These are phyloP conservation scores for Sporisorium reilianum DNA, from an alignment of 1,284 basidiomycete species.

Conservation along the genomic window DNA sequence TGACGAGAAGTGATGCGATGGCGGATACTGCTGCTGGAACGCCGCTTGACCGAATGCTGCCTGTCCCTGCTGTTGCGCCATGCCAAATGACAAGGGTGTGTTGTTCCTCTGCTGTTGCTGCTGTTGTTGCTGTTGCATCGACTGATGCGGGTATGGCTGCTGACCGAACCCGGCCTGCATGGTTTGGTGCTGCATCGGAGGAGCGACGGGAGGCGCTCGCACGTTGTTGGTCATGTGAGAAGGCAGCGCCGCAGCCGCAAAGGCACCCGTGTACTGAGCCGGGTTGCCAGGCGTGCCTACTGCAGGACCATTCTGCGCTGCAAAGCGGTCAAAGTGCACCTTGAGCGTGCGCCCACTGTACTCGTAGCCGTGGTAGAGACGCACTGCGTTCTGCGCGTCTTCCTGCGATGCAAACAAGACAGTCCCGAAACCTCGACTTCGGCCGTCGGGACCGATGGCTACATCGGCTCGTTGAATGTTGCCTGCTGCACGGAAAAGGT, in stretches of 20 bases:
- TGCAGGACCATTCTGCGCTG: constrained; percentile 44
- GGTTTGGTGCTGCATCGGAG: constrained; percentile 23
- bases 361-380: constrained; percentile 75
- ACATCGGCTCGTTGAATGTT: constrained; percentile 95
- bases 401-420: constrained; percentile 90
- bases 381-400: constrained; percentile 87
- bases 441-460: constrained; percentile 88
- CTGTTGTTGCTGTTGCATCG: constrained; percentile 26
- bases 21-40: constrained; percentile 18
- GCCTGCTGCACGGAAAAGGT: constrained; percentile 64
- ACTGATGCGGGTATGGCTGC: constrained; percentile 19
- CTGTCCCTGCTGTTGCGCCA: constrained; percentile 23
- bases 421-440: constrained; percentile 91
- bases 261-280: constrained; percentile 67
- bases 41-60: constrained; percentile 17
- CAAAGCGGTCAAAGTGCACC: constrained; percentile 80
- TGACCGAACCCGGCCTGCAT: constrained; percentile 22
- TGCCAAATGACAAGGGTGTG: constrained; percentile 1
- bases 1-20: not conserved
- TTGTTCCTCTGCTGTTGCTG: constrained; percentile 20
- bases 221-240: constrained; percentile 53
- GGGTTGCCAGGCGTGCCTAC: constrained; percentile 59
- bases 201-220: constrained; percentile 13
- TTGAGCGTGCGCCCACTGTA: constrained; percentile 85
- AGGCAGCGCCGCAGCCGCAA: constrained; percentile 60